Evolutionary conservation across 2,329 filamentous ascomycete species (phyloP).

Genomic region (Aschersonia sp.): DNA sequence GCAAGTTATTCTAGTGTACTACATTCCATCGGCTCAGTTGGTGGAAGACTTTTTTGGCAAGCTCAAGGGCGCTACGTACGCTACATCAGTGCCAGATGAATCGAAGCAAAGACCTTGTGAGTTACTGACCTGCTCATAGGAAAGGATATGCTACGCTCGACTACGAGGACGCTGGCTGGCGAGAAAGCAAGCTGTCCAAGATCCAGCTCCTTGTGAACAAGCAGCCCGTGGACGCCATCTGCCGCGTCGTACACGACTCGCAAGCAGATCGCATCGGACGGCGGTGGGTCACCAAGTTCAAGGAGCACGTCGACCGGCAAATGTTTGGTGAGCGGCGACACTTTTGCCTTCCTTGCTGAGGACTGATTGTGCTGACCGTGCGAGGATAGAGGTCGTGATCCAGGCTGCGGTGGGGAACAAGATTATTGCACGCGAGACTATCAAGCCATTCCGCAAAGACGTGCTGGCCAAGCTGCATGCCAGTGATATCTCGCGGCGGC

Average conservation of each 20-base stretch:
- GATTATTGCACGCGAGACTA: constrained; percentile 80
- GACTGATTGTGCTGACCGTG: background rate
- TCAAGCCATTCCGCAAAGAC: constrained; percentile 95
- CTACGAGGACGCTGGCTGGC: constrained; percentile 91
- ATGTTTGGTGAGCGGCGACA: constrained; percentile 52
- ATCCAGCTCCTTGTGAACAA: constrained; percentile 91
- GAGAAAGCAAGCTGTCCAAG: constrained; percentile 66
- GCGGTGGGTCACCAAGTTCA: constrained; percentile 90
- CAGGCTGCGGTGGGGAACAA: constrained; percentile 74
- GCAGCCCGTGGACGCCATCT: constrained; percentile 80
- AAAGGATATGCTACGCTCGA: constrained; percentile 94
- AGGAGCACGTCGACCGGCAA: constrained; percentile 88
- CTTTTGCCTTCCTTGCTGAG: background rate
- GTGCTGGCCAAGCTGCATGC: constrained; percentile 88
- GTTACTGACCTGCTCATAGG: constrained; percentile 9
- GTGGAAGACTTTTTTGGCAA: constrained; percentile 98
- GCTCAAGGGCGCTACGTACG: constrained; percentile 65
- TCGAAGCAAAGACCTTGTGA: background rate
- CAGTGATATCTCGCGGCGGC: constrained; percentile 65
- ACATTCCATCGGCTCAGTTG: constrained; percentile 73
- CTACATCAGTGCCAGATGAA: constrained; percentile 7
- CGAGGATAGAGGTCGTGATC: constrained; percentile 61
- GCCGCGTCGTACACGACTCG: constrained; percentile 72
- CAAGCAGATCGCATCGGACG: constrained; percentile 71
- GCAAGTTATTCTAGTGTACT: constrained; percentile 90